Evolutionary conservation across 169 alveolate genomes (phyloP).

Genomic region (Plasmodium coatneyi): DNA sequence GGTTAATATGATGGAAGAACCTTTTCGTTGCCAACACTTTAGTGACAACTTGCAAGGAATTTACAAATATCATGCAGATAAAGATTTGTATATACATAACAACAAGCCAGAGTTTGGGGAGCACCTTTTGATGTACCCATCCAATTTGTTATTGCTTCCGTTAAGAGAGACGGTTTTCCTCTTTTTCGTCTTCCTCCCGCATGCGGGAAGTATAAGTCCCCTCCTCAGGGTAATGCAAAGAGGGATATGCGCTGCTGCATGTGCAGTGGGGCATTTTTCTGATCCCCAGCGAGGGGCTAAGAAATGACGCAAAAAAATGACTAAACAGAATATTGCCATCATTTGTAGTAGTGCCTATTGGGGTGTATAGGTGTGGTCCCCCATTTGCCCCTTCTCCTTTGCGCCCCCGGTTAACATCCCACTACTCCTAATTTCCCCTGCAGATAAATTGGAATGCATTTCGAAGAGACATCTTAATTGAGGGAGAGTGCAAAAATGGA

Average conservation of each 20-base stretch:
- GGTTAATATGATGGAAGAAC: not conserved
- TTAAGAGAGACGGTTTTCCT: constrained; percentile 40
- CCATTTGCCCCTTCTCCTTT: not conserved
- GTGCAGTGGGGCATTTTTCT: not conserved
- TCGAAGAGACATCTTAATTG: constrained; percentile 19
- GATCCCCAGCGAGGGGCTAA: not conserved
- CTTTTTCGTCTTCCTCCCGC: constrained; percentile 55
- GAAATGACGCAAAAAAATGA: not conserved
- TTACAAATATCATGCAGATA: constrained; percentile 30
- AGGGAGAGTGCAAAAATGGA: constrained; percentile 49
- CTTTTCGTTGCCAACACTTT: not conserved
- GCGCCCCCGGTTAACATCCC: not conserved
- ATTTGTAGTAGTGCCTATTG: not conserved
- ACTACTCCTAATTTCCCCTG: not conserved
- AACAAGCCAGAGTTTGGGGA: not conserved
- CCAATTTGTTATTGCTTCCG: constrained; percentile 40
- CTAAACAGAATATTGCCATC: not conserved
- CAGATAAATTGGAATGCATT: constrained; percentile 35
- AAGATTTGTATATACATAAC: constrained; percentile 55
- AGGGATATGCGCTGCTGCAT: not conserved
- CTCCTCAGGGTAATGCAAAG: constrained; percentile 16
- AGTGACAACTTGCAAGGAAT: constrained; percentile 10
- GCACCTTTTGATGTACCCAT: constrained; percentile 24
- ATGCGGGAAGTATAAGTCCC: constrained; percentile 11
- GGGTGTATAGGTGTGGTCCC: not conserved